Evolutionary conservation across 73 alveolate genomes (phyloP).

Genomic region (Paramecium sonneborni): DNA sequence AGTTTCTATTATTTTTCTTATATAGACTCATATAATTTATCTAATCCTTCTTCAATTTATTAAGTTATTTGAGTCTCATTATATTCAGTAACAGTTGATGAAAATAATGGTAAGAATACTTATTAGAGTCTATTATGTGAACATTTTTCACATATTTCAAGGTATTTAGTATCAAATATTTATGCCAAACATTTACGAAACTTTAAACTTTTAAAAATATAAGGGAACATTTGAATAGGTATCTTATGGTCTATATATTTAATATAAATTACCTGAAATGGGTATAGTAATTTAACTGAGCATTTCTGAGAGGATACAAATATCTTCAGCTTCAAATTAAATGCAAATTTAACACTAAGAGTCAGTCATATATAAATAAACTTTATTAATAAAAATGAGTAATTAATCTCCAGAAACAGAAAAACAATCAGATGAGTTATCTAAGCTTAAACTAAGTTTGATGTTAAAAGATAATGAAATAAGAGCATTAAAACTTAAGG

Average conservation of each 20-base stretch:
- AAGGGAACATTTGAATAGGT: not conserved
- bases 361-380: conserved; percentile 43
- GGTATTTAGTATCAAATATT: conserved; percentile 46
- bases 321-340: conserved; percentile 39
- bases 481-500: conserved; percentile 34
- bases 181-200: conserved; percentile 24
- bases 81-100: not conserved
- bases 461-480: conserved; percentile 48
- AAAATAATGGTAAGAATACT: not conserved
- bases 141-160: conserved; percentile 50
- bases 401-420: conserved; percentile 24
- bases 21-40: conserved; percentile 4
- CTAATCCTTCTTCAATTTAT: conserved; percentile 26
- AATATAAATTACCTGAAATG: not conserved
- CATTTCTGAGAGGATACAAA: conserved; percentile 32
- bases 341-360: conserved; percentile 36
- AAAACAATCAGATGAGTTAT: not conserved
- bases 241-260: not conserved
- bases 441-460: not conserved
- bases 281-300: not conserved
- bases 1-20: conserved; percentile 20
- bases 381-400: conserved; percentile 36
- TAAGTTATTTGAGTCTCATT: not conserved
- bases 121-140: not conserved
- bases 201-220: conserved; percentile 20